Evolutionary conservation across 805 yeast species (phyloP), one percentile per base, ranked within the genome.

Genomic region (Cyberlindnera maclurae): DNA sequence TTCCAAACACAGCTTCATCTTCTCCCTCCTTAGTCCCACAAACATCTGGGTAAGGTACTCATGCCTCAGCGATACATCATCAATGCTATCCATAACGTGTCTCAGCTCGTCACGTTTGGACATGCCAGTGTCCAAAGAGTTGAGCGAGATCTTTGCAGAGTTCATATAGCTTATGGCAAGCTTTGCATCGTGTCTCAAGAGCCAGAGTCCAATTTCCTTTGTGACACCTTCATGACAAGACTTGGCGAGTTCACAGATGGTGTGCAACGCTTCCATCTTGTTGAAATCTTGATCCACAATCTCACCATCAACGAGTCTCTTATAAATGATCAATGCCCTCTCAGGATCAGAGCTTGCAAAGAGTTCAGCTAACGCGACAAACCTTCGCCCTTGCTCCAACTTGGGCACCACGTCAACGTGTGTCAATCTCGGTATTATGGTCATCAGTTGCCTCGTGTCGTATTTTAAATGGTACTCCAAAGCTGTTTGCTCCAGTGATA

Each of bases 111-210:
- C 50, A 12, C 41, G 38, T 33, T 37, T 37, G n/a, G 29, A 16
- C 41, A 37, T 22, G 3, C 43, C 44, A 4, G 44, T 17, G 12
- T 45, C 39, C 26, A 45, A 15, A 4, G 38, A 34, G 26, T 36
- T 41, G 3, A 45, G 17, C 1, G 46, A 40, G 10, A 45, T 34
- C 24, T 37, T 44, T 20, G 48, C 31, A 11, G 45, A 41, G 38
- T 44, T 43, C 45, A 50, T 40, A 29, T 46, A 50, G 26, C 44
- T 49, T 26, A 50, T 41, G 4, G 48, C 55, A 26, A 49, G 32
- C 27, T 46, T 50, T 5, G 43, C 48, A 33, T 49, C 46, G 26
- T 41, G 46, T n/a, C 39, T 41, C 16, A 50, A 31, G 11, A 50
- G 27, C 55, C 55, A 50, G 24, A 49, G 33, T 2, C 52, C 55